Evolutionary conservation across 2,329 filamentous ascomycete genomes (phyloP).

Genomic region (Hysterium pulicare): DNA sequence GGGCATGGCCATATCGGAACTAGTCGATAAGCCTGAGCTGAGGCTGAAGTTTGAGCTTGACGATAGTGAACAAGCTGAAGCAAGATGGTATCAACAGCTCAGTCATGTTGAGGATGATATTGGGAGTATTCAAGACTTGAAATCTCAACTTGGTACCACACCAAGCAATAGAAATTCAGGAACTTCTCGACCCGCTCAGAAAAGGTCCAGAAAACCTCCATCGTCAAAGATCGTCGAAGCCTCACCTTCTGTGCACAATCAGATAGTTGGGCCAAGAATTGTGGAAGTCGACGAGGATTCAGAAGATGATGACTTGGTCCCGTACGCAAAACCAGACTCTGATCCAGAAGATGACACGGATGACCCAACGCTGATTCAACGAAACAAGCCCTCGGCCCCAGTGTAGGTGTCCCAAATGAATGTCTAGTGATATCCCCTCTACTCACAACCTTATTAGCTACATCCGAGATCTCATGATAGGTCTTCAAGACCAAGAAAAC

Average conservation of each 20-base stretch:
- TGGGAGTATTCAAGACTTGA: conserved; percentile 56
- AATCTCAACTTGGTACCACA: conserved; percentile 13
- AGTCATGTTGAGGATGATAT: conserved; percentile 59
- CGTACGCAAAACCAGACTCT: conserved; percentile 82
- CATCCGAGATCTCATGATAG: conserved; percentile 76
- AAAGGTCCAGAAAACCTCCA: neutral
- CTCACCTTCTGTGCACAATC: conserved; percentile 10
- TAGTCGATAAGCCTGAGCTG: conserved; percentile 65
- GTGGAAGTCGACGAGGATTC: conserved; percentile 52
- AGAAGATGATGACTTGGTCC: conserved; percentile 62
- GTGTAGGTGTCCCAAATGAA: conserved; percentile 51
- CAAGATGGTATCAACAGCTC: conserved; percentile 69
- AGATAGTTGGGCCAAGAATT: conserved; percentile 42
- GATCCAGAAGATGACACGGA: conserved; percentile 91
- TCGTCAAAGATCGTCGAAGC: neutral
- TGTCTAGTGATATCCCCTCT: neutral
- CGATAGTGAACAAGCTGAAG: conserved; percentile 70
- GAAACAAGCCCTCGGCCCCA: conserved; percentile 78
- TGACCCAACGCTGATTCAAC: conserved; percentile 79
- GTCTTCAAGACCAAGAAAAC: conserved; percentile 75
- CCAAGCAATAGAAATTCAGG: conserved; percentile 1
- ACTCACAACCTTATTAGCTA: conserved; percentile 50
- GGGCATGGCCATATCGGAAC: conserved; percentile 65
- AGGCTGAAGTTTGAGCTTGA: conserved; percentile 81
- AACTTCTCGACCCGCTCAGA: conserved; percentile 12